phyloP scores from a whole-genome alignment of 78 protist species.

The Protostelium mycophagum region DNA sequence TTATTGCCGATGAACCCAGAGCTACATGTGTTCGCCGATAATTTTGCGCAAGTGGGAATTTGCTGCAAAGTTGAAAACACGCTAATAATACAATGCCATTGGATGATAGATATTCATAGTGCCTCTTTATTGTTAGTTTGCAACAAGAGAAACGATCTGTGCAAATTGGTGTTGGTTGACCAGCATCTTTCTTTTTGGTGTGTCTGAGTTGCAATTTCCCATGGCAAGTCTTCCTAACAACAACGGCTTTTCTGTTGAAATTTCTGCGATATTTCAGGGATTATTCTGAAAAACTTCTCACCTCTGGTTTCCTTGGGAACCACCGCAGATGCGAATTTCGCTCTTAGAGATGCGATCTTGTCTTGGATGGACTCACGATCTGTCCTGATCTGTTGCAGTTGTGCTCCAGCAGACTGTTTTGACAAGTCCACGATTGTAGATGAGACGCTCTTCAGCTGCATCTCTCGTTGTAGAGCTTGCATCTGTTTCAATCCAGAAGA shows the following conservation, averaged over 20 bases:
- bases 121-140: neutral
- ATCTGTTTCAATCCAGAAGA: neutral
- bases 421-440: neutral
- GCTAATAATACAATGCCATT: too few species aligned
- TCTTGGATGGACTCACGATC: neutral
- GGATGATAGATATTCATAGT: too few species aligned
- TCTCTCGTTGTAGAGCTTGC: neutral
- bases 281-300: neutral
- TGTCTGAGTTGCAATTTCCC: too few species aligned
- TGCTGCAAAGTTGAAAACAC: too few species aligned
- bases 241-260: neutral
- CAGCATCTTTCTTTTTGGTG: neutral
- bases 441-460: neutral
- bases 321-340: neutral
- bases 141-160: neutral
- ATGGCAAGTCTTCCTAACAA: neutral
- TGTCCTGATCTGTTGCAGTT: neutral
- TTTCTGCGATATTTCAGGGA: neutral
- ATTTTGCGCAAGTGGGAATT: too few species aligned
- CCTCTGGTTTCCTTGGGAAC: neutral
- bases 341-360: neutral
- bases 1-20: slow-evolving; percentile 87
- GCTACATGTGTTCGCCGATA: too few species aligned
- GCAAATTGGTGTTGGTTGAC: neutral
- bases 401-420: neutral